A percentile compares a stretch with the other conserved stretches of the same genome.
Conservation (phyloP, 768 basidiomycete species). For the Strobilomyces confusus region DNA sequence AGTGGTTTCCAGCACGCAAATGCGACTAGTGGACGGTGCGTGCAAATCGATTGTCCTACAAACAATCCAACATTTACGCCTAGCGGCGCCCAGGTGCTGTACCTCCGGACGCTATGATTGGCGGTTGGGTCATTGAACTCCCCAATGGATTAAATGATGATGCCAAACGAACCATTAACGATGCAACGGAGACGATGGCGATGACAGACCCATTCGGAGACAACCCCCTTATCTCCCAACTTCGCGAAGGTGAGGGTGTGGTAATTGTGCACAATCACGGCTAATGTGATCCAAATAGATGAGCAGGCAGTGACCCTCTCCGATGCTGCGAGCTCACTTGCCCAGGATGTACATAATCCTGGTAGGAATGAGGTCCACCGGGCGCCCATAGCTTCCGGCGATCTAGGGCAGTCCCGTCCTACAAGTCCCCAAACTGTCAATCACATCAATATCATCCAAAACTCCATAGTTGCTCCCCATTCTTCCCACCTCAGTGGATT, state of each 20-base stretch:
- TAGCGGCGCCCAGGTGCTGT: background rate
- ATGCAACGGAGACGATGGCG: background rate
- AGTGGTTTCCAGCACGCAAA: slow-evolving; percentile 1
- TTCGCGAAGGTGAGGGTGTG: background rate
- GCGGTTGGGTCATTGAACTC: background rate
- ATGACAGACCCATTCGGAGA: slow-evolving; percentile 1
- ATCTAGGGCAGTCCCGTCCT: background rate
- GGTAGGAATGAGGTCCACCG: background rate
- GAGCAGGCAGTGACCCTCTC: background rate
- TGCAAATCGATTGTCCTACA: background rate
- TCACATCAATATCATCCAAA: background rate
- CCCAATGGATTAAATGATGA: background rate
- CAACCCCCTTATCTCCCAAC: background rate
- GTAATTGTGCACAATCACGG: background rate
- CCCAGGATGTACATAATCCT: background rate
- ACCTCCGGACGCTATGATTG: background rate
- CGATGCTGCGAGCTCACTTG: slow-evolving; percentile 1
- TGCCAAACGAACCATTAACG: background rate
- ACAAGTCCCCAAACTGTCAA: background rate
- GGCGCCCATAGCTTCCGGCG: background rate
- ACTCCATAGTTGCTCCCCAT: background rate
- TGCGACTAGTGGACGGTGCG: background rate
- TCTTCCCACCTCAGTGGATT: background rate
- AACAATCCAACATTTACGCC: too few relatives aligned
- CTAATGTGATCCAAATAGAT: background rate